Evolutionary conservation across 208 protist genomes (phyloP).

Genomic region (Phytomonas serpens): DNA sequence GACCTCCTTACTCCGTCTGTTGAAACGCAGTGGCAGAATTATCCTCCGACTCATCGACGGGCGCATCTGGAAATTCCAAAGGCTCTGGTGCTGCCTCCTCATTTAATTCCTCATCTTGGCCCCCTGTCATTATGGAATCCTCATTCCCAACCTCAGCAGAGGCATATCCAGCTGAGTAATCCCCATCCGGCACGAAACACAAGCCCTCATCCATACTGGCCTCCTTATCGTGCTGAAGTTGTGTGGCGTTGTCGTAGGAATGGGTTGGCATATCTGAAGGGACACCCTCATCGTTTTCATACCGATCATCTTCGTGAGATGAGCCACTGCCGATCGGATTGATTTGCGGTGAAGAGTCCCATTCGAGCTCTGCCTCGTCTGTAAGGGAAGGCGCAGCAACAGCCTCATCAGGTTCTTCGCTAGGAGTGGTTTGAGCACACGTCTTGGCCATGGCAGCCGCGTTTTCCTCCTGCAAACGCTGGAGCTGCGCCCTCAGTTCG

Average conservation of each 20-base stretch:
- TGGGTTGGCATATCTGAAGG: background rate
- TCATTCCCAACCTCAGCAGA: constrained; percentile 2
- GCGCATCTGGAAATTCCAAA: background rate
- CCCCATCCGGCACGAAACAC: background rate
- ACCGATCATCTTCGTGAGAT: background rate
- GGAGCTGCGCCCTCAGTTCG: background rate
- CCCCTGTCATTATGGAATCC: constrained; percentile 1
- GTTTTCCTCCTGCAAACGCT: constrained; percentile 16
- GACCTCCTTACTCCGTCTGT: background rate
- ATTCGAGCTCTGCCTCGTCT: constrained; percentile 6
- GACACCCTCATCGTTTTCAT: background rate
- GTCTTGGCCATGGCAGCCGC: background rate
- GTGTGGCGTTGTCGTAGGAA: background rate
- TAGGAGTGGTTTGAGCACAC: background rate
- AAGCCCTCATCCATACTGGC: background rate
- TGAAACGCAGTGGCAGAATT: background rate
- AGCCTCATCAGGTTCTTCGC: background rate
- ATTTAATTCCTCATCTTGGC: constrained; percentile 15
- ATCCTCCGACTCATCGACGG: background rate
- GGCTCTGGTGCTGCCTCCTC: background rate
- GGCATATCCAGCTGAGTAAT: background rate
- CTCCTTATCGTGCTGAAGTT: background rate
- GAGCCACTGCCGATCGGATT: background rate
- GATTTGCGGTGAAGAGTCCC: background rate
- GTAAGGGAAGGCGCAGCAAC: background rate